Evolutionary conservation across 1,284 basidiomycete species (phyloP), one percentile per base, ranked within the genome.

Genomic region (Malassezia pachydermatis): DNA sequence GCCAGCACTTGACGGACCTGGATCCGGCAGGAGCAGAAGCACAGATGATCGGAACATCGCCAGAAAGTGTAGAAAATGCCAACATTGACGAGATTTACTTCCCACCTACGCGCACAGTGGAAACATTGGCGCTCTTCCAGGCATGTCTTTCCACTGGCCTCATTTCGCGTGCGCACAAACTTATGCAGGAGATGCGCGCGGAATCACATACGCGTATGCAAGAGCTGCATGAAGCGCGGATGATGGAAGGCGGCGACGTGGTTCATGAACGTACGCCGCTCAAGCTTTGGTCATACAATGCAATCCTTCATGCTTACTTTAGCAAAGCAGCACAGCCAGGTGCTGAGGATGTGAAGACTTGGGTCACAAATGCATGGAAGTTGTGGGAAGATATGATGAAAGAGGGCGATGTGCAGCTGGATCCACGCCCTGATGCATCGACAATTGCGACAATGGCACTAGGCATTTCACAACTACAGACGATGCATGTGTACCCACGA

Each of bases 61-160:
- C 45, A 7, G n/a, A 5, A 11, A 47, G 55, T 22, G 52, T 62
- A 28, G 55, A 51, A 28, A 55, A 54, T 49, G 52, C 51, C 48
- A 58, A 58, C 45, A 33, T 44, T 20, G 55, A 69, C 46, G 58
- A 65, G 36, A 41, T 40, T 9, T 57, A 59, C 58, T 69, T 60
- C 30, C 62, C 63, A 5, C 60, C 63, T 8, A 46, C 55, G 17
- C 56, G 53, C 27, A 32, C 55, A 17, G 48, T 62, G 44, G 67
- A 69, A 39, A 62, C 45, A 28, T 30, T 63, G 20, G 54, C 63
- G 35, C 57, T 69, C 33, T 59, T 69, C 40, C 59, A 62, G 28
- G 67, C 67, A 3, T 67, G 67, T 51, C 53, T 69, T 16, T 56
- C 59, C 20, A 63, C 63, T 7, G 65, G 65, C 5, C 58, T 69